Base-by-base conservation (phyloP, 352 stramenopile genomes). In the Phytophthora boehmeriae region DNA sequence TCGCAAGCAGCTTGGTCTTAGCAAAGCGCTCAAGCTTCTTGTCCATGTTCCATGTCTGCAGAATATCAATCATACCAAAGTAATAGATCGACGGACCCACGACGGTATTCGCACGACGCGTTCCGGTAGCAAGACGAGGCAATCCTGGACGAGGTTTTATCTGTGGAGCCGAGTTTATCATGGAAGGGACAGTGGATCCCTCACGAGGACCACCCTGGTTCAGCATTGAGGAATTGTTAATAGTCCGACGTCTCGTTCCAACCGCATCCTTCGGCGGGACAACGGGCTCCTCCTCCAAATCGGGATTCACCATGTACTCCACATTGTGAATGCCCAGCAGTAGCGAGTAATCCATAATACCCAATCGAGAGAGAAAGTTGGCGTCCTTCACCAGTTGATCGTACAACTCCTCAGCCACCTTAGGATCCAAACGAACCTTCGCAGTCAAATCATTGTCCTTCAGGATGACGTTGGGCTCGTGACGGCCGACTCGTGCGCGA, bases 301-400 rank as follows among this genome's bases (percentile, higher is more conserved):
- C 87, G 14, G 80, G 78, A 20, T 92, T 92, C 51, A 96, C 87
- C 69, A 90, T 85, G 67, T 96, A 96, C 65, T 94, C 86, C 10
- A 92, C 80, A 36, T 95, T 93, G 64, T 97, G 90, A 22, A 97
- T 88, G 42, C 89, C 89, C 8, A 97, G 74, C 41, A 97, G 50
- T 30, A 97, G 63, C 42, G 86, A 96, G 69, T 97, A 97, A 59
- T 97, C 90, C 90, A 97, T 97, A 62, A 97, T 95, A 28, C 88
- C 85, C 19, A 95, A 67, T 0, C 84, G 75, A 1, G 80, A 89
- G 9, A 97, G 53, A 51, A 97, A 97, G 46, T 91, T 83, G 10
- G 89, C 84, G 46, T 97, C 90, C 63, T 91, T 92, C 14, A 86
- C 72, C 10, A 97, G 52, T 52, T 97, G 86, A 43, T 91, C 79